Evolutionary conservation across 352 stramenopile species (phyloP), one percentile per base, ranked within the genome.

Genomic region (Pythium monospermum): DNA sequence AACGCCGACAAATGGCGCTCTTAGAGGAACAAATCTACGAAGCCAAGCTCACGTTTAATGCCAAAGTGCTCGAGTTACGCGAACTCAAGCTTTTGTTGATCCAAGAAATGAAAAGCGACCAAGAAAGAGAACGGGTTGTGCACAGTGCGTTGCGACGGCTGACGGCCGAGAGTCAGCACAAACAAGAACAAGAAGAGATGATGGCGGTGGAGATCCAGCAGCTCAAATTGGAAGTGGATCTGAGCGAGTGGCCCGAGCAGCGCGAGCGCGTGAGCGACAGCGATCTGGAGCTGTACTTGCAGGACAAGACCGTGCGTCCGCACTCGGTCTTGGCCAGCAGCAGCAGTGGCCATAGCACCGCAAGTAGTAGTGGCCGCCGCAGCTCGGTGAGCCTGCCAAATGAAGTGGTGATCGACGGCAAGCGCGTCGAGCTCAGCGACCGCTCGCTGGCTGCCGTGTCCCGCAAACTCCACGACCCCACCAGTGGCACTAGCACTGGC

Each of bases 241-340:
- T 85, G 30, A 36, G 59, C 16, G 87, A 97, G 65, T 97, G 85
- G 85, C 87, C 88, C 0, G 90, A 97, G 63, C 82, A 96, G 52
- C 77, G 80, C 35, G 80, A 94, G 33, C 73, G 83, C 21, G 75
- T 96, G 18, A 87, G 69, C n/a, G 71, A 91, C 28, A 54, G 59
- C 21, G 86, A 96, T 46, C 73, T 96, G 31, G 71, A 88, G 18
- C 58, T 84, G 3, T 96, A 76, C 49, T 33, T 86, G 18, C 56
- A 53, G 4, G 73, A 89, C 31, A 77, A 80, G 56, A 71, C 67
- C 21, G 70, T 88, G 11, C 48, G 51, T 23, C 64, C 64, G 15
- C 69, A 79, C 49, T 69, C 58, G 2, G 50, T 57, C 41, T 48
- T 52, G 42, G 21, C 51, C 35, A 26, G 41, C n/a, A n/a, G n/a